Conservation (phyloP, 257 asterid species). For the Haberlea rhodopensis region DNA sequence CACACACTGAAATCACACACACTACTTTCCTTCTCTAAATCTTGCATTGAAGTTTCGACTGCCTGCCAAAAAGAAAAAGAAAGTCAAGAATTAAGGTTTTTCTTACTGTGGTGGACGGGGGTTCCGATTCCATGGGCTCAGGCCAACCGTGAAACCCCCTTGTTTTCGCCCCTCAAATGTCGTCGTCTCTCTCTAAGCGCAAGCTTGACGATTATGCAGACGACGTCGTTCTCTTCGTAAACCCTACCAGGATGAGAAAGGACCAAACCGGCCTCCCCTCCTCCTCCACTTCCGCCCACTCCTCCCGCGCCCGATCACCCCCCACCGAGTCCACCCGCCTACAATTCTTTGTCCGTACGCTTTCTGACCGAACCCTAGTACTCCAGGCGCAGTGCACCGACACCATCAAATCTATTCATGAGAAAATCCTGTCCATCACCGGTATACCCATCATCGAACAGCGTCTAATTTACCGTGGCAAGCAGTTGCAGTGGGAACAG, state of each 20-base stretch:
- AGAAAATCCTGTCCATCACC: conserved; percentile 46
- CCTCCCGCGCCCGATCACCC: conserved; percentile 23
- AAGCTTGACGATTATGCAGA: conserved; percentile 66
- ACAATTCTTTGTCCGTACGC: conserved; percentile 79
- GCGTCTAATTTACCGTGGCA: conserved; percentile 68
- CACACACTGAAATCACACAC: background rate
- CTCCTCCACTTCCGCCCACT: conserved; percentile 30
- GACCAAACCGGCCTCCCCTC: conserved; percentile 51
- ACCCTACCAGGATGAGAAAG: conserved; percentile 57
- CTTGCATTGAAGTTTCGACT: too few relatives aligned
- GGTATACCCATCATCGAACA: conserved; percentile 66
- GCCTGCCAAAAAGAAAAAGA: too few relatives aligned
- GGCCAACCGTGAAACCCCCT: conserved; percentile 34
- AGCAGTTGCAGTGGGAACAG: conserved; percentile 74
- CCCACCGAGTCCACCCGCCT: conserved; percentile 26
- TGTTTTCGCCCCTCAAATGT: conserved; percentile 32
- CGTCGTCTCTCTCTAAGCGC: conserved; percentile 59
- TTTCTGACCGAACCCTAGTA: conserved; percentile 61
- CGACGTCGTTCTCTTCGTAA: conserved; percentile 29
- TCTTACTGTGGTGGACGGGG: conserved; percentile 18
- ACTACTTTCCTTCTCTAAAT: background rate
- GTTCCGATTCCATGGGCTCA: conserved; percentile 42
- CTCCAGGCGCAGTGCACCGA: conserved; percentile 57
- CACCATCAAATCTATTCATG: conserved; percentile 52
- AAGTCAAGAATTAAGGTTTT: background rate